A percentile compares a stretch with the other conserved stretches of the same genome.
Conservation (phyloP, 2,329 filamentous ascomycete species). For the Ceratocystis huliohia region DNA sequence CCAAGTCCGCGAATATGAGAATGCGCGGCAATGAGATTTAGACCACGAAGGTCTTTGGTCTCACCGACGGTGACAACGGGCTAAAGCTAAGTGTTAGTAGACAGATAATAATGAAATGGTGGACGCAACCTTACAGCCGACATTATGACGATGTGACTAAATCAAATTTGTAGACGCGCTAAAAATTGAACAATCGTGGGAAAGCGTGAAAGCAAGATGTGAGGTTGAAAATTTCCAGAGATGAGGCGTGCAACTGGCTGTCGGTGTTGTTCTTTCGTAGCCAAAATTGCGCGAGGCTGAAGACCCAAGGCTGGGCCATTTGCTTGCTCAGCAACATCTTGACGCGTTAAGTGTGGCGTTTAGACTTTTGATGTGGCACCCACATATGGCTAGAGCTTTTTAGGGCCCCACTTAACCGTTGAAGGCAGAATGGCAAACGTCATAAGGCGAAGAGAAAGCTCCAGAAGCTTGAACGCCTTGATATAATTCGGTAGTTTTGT, state of each 20-base stretch:
- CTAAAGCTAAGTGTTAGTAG: slow-evolving; percentile 28
- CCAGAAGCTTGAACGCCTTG: neutral
- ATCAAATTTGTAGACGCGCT: neutral
- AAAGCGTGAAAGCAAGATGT: neutral
- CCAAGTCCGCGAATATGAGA: slow-evolving; percentile 95
- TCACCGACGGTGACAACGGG: slow-evolving; percentile 72
- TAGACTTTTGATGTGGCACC: slow-evolving; percentile 5
- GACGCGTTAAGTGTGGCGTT: slow-evolving; percentile 17
- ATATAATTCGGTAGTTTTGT: too few species aligned
- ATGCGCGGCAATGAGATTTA: slow-evolving; percentile 96
- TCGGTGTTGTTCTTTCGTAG: neutral
- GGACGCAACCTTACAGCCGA: slow-evolving; percentile 37
- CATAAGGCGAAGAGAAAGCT: slow-evolving; percentile 15
- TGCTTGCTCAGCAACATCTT: neutral
- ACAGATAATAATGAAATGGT: slow-evolving; percentile 9
- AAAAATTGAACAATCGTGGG: neutral
- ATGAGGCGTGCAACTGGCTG: slow-evolving; percentile 25
- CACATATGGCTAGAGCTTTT: neutral
- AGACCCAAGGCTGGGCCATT: neutral
- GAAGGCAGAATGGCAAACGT: slow-evolving; percentile 18
- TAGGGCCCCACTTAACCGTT: slow-evolving; percentile 4
- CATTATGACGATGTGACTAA: slow-evolving; percentile 30
- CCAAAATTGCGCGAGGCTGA: slow-evolving; percentile 16
- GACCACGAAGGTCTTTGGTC: slow-evolving; percentile 85
- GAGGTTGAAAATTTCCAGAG: neutral